These are phyloP conservation scores for Dactylellina cionopaga DNA, from an alignment of 2,329 filamentous ascomycete genomes.

Conservation along the genomic window DNA sequence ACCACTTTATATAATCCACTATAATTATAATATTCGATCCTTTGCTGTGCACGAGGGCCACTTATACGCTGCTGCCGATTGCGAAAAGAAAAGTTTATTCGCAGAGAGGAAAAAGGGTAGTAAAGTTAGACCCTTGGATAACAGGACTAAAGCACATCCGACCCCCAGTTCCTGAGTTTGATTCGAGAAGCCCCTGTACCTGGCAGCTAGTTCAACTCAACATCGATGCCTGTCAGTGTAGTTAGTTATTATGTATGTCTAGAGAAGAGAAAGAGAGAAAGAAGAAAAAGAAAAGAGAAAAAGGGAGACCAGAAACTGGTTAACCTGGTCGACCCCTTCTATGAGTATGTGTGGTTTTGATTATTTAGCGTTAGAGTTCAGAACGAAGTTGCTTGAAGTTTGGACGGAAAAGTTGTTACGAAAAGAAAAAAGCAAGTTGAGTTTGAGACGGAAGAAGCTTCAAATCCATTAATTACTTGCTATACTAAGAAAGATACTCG, in stretches of 20 bases:
- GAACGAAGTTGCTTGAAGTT: constrained; percentile 41
- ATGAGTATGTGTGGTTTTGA: too few relatives aligned
- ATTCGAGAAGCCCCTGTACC: constrained; percentile 17
- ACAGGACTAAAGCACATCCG: not conserved
- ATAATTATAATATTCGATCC: too few relatives aligned
- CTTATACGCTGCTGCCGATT: not conserved
- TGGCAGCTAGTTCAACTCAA: not conserved
- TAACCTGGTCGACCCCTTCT: too few relatives aligned
- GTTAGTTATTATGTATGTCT: too few relatives aligned
- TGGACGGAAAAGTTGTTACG: constrained; percentile 48
- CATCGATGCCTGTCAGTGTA: constrained; percentile 2
- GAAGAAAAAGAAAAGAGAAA: too few relatives aligned
- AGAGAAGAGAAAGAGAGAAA: constrained; percentile 12
- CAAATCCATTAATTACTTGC: constrained; percentile 1
- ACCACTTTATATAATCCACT: too few relatives aligned
- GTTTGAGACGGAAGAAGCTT: constrained; percentile 37
- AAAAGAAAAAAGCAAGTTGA: constrained; percentile 38
- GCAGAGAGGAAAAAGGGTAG: not conserved
- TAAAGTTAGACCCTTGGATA: not conserved
- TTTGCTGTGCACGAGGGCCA: too few relatives aligned
- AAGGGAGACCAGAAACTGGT: too few relatives aligned
- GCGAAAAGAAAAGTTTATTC: not conserved
- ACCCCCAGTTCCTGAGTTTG: constrained; percentile 10
- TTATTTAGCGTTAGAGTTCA: not conserved
- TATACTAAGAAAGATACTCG: too few relatives aligned